Evolutionary conservation across 2,329 filamentous ascomycete genomes (phyloP), one percentile per base, ranked within the genome.

Genomic region (Juglanconis oblonga): DNA sequence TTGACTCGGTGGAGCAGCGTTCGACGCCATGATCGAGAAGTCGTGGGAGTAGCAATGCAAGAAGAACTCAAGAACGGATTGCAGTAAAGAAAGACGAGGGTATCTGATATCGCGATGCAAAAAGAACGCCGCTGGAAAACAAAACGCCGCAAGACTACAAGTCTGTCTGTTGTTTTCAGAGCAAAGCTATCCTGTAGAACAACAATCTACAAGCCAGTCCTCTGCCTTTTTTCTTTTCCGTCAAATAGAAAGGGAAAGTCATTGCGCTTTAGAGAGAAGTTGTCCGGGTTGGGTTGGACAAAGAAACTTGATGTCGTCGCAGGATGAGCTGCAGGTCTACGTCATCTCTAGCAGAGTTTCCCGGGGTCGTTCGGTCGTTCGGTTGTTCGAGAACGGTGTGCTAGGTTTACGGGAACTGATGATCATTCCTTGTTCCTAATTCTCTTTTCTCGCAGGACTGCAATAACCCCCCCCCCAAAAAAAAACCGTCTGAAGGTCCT

Each of bases 281-380:
- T 38, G 33, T 35, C 13, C n/a, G 7, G 6, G 9, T n/a, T 11
- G 33, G 32, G 33, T 35, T 36, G 11, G 49, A 35, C 9, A 13
- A 33, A 35, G 14, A 51, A 51, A 50, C 44, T 13, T 44, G 40
- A 52, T 57, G 54, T 13, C 7, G 42, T 57, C 42, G 44, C 36
- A 42, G 49, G 47, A 52, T 36, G 38, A 52, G 11, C n/a, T 10
- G 17, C 33, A 38, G 36, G 44, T 31, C 50, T 56, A 61, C 54
- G 59, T 61, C 59, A 61, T 54, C 49, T 47, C 54, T 57, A 44
- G 47, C 44, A 38, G 45, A 45, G 42, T 40, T 31, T 24, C 17
- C 17, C 17, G 17, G 17, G 17, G 17, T 24, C 17, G 17, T 24
- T 24, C 17, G 17, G 17, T 24, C 17, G 17, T 1, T 24, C 17